These are phyloP conservation scores for Phylloporus rhodoxanthus DNA, from an alignment of 768 basidiomycete species.

Conservation along the genomic window DNA sequence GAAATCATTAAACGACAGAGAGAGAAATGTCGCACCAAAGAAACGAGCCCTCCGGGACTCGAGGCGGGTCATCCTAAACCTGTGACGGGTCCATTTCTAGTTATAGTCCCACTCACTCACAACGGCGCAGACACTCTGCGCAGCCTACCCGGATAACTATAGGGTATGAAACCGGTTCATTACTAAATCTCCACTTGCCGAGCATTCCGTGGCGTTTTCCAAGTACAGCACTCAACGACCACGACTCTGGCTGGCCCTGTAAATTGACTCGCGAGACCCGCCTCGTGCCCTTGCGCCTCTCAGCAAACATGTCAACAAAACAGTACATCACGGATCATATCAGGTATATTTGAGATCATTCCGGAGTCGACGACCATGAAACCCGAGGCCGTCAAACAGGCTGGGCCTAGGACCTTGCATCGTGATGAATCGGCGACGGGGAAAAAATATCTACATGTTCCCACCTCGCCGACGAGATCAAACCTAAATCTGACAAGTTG, in stretches of 20 bases:
- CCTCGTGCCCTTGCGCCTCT: no score
- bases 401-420: no score
- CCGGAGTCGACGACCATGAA: not conserved
- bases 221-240: no score
- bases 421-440: not conserved
- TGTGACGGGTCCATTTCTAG: constrained; percentile 17
- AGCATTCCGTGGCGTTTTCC: constrained; percentile 4
- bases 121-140: not conserved
- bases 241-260: no score
- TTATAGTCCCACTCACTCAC: not conserved
- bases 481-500: no score
- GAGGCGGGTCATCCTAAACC: constrained; percentile 9
- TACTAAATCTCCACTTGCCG: constrained; percentile 5
- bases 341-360: no score
- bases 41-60: constrained; percentile 7
- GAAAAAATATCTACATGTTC: no score
- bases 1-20: not conserved
- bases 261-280: no score
- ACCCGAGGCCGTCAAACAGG: not conserved
- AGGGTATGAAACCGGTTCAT: not conserved
- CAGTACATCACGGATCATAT: no score
- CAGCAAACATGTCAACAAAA: not conserved
- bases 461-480: not conserved
- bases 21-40: constrained; percentile 11
- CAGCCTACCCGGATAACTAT: not conserved